These are phyloP conservation scores for Arabidopsis suecica DNA, from an alignment of 345 rosid species.

Conservation along the genomic window DNA sequence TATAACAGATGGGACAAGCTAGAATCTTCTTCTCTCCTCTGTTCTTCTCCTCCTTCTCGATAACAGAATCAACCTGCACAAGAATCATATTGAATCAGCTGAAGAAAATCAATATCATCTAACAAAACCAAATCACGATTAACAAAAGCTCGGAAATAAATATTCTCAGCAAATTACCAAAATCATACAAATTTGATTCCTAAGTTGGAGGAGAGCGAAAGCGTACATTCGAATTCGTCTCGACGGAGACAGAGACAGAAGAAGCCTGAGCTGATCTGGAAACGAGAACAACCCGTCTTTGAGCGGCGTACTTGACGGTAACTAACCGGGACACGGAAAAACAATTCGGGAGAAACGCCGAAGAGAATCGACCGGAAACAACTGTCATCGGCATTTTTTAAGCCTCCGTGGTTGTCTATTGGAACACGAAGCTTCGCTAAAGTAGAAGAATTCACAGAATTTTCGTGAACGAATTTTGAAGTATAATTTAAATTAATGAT, in stretches of 20 bases:
- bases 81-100: background rate
- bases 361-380: slow-evolving; percentile 38
- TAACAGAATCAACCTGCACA: slow-evolving; percentile 48
- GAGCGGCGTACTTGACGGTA: slow-evolving; percentile 19
- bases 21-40: slow-evolving; percentile 42
- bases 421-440: slow-evolving; percentile 38
- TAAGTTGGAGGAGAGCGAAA: background rate
- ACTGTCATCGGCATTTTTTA: slow-evolving; percentile 31
- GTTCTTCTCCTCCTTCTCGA: slow-evolving; percentile 44
- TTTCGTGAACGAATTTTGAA: too few relatives aligned
- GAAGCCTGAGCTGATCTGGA: slow-evolving; percentile 50
- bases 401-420: slow-evolving; percentile 25
- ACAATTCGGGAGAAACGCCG: slow-evolving; percentile 23
- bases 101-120: background rate
- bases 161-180: background rate
- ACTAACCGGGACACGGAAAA: slow-evolving; percentile 34
- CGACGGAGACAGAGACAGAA: slow-evolving; percentile 54
- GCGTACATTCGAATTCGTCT: slow-evolving; percentile 54
- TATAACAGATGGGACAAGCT: slow-evolving; percentile 88
- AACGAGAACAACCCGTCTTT: slow-evolving; percentile 1
- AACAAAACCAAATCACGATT: background rate
- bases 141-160: background rate
- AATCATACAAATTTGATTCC: background rate
- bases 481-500: too few relatives aligned
- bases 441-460: slow-evolving; percentile 4